Evolutionary conservation across 202 grass and related monocot species (phyloP), one percentile per base, ranked within the genome.

Genomic region (Hordeum pubiflorum): DNA sequence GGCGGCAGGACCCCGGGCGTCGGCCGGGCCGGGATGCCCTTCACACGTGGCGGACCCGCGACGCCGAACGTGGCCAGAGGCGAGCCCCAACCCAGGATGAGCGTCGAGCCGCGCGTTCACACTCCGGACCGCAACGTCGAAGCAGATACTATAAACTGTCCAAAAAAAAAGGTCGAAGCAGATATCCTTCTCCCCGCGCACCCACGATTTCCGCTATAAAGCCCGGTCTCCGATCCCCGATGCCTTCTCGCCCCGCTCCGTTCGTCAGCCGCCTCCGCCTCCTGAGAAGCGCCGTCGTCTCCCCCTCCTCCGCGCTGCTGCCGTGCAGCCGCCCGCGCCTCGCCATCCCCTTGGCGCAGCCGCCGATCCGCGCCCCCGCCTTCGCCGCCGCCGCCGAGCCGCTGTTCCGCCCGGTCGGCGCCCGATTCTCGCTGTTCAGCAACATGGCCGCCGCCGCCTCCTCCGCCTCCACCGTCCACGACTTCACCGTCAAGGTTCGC

Each of bases 401-500:
- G 12, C 31, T 61, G 37, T 18, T 69, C 7, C 83, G 52, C 69
- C 61, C 74, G 40, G 57, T 72, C 52, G 15, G 60, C 40, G 50
- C 52, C 39, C 75, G 79, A 39, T 83, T 89, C 79, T 75, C 79
- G 41, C 75, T 79, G 3, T 86, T 69, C 75, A 89, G 79, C 75
- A 89, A 75, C 83, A 82, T 83, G 83, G 87, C 75, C 10, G 68
- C 75, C 7, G 60, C 83, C 55, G 74, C 83, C 18, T 68, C 87
- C 60, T 87, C 91, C 20, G 81, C 84, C 24, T 48, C 73, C 9
- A 91, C 91, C 17, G 78, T 94, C 43, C 89, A 94, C 81, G 91
- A 92, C 67, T 94, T 92, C 89, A 89, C 89, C 46, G 89, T 94
- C 36, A 97, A 94, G 94, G 94, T 97, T 80, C 9, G 80, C 70